Evolutionary conservation across 768 basidiomycete species (phyloP).

Genomic region (Russula dissimulans): DNA sequence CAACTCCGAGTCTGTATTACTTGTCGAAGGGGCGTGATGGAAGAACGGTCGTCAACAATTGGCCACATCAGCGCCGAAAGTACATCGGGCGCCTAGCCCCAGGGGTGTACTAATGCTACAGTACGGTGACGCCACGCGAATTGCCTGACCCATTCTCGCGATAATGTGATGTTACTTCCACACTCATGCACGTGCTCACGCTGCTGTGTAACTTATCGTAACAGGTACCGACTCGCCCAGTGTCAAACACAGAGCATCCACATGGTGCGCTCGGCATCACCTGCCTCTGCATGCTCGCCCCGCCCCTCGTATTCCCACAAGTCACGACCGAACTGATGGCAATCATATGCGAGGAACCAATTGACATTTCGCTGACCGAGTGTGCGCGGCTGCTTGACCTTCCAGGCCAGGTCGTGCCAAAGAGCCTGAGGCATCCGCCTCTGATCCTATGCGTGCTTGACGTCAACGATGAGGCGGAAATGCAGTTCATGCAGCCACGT

Average conservation of each 20-base stretch:
- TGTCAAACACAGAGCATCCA: conserved; percentile 8
- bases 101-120: too few relatives aligned
- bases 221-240: too few relatives aligned
- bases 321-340: too few relatives aligned
- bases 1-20: conserved; percentile 22
- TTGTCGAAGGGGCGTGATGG: conserved; percentile 13
- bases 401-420: background rate
- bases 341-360: conserved; percentile 21
- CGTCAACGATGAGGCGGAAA: conserved; percentile 28
- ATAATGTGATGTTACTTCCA: too few relatives aligned
- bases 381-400: conserved; percentile 16
- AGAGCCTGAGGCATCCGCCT: conserved; percentile 20
- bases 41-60: too few relatives aligned
- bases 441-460: conserved; percentile 32
- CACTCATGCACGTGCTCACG: too few relatives aligned
- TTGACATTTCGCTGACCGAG: background rate
- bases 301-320: too few relatives aligned
- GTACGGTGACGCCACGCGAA: too few relatives aligned
- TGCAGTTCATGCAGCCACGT: conserved; percentile 23
- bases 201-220: too few relatives aligned
- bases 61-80: background rate
- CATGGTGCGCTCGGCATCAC: conserved; percentile 38
- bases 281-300: conserved; percentile 27
- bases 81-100: too few relatives aligned
- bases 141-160: too few relatives aligned